These are phyloP conservation scores for Geosmithia putterillii DNA, from an alignment of 2,329 filamentous ascomycete genomes.

Conservation along the genomic window DNA sequence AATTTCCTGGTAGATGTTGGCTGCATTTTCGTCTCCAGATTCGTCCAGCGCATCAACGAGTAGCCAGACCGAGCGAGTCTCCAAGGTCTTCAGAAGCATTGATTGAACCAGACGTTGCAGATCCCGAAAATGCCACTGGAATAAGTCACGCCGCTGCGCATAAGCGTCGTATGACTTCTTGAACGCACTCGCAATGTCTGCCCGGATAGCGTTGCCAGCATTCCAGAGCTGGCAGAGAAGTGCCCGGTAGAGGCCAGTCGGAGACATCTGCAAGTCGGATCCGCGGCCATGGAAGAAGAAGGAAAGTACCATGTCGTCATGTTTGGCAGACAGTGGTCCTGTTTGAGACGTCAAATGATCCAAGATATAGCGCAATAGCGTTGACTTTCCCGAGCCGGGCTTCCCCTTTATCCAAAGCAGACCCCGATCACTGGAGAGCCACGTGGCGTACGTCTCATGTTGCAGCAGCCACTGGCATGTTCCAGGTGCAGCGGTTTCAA, in stretches of 20 bases:
- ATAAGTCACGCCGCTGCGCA: too few relatives aligned
- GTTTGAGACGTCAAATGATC: background rate
- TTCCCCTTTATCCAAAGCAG: background rate
- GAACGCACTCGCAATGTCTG: too few relatives aligned
- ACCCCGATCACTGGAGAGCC: background rate
- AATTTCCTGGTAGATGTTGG: background rate
- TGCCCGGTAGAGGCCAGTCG: background rate
- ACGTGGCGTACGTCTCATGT: background rate
- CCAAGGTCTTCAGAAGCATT: background rate
- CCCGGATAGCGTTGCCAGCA: background rate
- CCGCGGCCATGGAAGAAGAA: background rate
- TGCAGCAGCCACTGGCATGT: background rate
- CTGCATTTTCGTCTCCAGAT: background rate
- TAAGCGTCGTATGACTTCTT: too few relatives aligned
- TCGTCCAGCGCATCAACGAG: conserved; percentile 1
- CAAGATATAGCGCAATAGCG: background rate
- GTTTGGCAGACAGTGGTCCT: background rate
- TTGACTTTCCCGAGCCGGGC: background rate
- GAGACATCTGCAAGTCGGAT: background rate
- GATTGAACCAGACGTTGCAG: background rate
- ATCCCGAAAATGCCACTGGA: background rate
- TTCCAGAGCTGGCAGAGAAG: background rate
- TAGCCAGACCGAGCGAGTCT: background rate
- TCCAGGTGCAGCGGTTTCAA: background rate
- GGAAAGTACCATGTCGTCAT: background rate